Percentiles rank a stretch among this genome's conserved stretches.
phyloP scores from a whole-genome alignment of 768 basidiomycete species.

The Lactarius sp. region DNA sequence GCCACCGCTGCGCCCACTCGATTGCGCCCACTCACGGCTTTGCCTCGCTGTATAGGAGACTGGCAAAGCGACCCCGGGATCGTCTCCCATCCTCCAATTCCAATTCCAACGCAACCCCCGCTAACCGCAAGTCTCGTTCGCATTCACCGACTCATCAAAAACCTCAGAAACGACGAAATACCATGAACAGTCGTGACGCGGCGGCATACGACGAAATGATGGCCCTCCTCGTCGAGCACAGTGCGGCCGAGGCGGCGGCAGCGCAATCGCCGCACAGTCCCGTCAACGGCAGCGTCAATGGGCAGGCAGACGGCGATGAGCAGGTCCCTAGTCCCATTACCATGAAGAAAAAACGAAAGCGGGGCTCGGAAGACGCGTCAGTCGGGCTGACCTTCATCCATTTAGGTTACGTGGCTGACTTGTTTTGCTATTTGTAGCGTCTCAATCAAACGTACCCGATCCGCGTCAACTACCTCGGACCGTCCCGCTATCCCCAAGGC shows the following conservation, averaged over 20 bases:
- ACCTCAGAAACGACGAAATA: slow-evolving; percentile 84
- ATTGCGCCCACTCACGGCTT: slow-evolving; percentile 23
- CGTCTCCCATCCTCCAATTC: slow-evolving; percentile 49
- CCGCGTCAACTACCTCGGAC: slow-evolving; percentile 68
- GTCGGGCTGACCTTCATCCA: slow-evolving; percentile 29
- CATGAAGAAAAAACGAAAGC: slow-evolving; percentile 68
- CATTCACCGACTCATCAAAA: slow-evolving; percentile 63
- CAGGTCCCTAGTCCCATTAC: slow-evolving; percentile 41
- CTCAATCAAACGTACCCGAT: slow-evolving; percentile 70
- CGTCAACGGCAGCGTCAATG: slow-evolving; percentile 33
- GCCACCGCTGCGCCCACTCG: slow-evolving; percentile 30
- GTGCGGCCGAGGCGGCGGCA: slow-evolving; percentile 69
- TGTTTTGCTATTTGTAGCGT: slow-evolving; percentile 32
- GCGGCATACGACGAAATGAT: slow-evolving; percentile 80
- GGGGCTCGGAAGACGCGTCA: slow-evolving; percentile 67
- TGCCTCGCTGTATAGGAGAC: slow-evolving; percentile 43
- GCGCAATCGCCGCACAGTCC: slow-evolving; percentile 44
- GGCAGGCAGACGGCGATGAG: slow-evolving; percentile 41
- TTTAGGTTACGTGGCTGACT: slow-evolving; percentile 19
- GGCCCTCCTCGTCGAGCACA: slow-evolving; percentile 49
- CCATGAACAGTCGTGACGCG: slow-evolving; percentile 97
- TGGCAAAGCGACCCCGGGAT: slow-evolving; percentile 58
- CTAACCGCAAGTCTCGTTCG: slow-evolving; percentile 64
- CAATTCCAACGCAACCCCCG: slow-evolving; percentile 29
- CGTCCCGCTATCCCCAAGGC: slow-evolving; percentile 39